Conservation (phyloP, 306 rosid species). For the Senna tora region DNA sequence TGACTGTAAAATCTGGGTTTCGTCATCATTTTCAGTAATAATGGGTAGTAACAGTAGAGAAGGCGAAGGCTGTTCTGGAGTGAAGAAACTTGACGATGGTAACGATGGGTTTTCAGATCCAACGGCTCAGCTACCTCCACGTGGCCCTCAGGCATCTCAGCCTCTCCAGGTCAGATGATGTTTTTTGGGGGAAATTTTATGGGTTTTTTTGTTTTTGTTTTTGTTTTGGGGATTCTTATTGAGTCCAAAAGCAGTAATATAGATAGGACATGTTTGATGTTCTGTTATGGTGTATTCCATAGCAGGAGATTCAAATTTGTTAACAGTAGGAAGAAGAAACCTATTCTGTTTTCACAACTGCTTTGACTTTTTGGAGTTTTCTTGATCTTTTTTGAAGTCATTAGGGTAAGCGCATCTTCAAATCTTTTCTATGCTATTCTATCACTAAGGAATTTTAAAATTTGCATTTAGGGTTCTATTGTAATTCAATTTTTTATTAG, state of each 20-base stretch:
- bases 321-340: neutral
- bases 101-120: constrained; percentile 27
- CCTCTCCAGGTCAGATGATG: constrained; percentile 53
- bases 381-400: neutral
- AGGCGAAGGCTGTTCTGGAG: constrained; percentile 58
- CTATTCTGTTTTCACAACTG: constrained; percentile 2
- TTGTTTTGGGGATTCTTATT: neutral
- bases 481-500: too few species aligned
- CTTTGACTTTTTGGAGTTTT: neutral
- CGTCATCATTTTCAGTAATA: constrained; percentile 39
- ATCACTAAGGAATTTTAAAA: too few species aligned
- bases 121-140: constrained; percentile 38
- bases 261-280: constrained; percentile 8
- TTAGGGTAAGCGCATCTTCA: neutral
- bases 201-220: neutral
- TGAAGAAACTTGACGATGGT: constrained; percentile 37
- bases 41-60: constrained; percentile 56
- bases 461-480: too few species aligned
- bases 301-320: neutral
- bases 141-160: constrained; percentile 18
- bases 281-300: constrained; percentile 3
- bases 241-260: neutral
- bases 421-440: neutral
- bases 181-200: constrained; percentile 8
- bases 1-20: constrained; percentile 32